phyloP scores from a whole-genome alignment of 2,329 filamentous ascomycete genomes.

The Rutstroemia sp. region DNA sequence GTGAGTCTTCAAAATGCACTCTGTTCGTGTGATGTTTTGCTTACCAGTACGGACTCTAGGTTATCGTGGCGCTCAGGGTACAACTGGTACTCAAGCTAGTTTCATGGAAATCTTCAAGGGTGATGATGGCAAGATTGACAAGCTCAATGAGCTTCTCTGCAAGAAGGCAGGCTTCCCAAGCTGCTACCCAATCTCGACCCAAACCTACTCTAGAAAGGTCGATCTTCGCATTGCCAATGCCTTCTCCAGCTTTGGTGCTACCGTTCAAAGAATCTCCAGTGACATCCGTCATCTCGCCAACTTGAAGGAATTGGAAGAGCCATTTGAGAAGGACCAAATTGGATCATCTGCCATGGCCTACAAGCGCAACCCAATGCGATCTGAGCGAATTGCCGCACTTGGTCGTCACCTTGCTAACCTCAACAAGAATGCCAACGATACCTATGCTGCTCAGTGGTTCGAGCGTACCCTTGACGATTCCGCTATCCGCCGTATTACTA shows the following conservation, averaged over 20 bases:
- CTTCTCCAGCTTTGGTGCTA: conserved; percentile 71
- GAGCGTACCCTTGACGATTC: conserved; percentile 63
- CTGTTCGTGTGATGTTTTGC: background rate
- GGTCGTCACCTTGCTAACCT: conserved; percentile 37
- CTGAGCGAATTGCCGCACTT: conserved; percentile 39
- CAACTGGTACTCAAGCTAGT: conserved; percentile 38
- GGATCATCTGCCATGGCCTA: conserved; percentile 54
- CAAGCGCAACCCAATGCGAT: conserved; percentile 44
- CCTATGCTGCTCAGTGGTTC: conserved; percentile 63
- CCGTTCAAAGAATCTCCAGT: conserved; percentile 64
- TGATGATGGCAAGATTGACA: conserved; percentile 43
- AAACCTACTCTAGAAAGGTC: conserved; percentile 74
- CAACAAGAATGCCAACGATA: conserved; percentile 41
- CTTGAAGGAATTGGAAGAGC: conserved; percentile 81
- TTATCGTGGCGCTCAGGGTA: conserved; percentile 62
- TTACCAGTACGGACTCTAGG: background rate
- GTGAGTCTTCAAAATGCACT: background rate
- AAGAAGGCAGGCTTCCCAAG: conserved; percentile 45
- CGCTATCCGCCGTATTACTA: conserved; percentile 55
- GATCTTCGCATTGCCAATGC: conserved; percentile 76
- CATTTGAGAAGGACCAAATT: conserved; percentile 78
- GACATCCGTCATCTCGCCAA: conserved; percentile 69
- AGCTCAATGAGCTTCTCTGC: conserved; percentile 49
- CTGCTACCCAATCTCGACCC: conserved; percentile 46
- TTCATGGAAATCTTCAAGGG: conserved; percentile 41